These are phyloP conservation scores for Fusarium acutatum DNA, from an alignment of 2,329 filamentous ascomycete species.

Conservation along the genomic window DNA sequence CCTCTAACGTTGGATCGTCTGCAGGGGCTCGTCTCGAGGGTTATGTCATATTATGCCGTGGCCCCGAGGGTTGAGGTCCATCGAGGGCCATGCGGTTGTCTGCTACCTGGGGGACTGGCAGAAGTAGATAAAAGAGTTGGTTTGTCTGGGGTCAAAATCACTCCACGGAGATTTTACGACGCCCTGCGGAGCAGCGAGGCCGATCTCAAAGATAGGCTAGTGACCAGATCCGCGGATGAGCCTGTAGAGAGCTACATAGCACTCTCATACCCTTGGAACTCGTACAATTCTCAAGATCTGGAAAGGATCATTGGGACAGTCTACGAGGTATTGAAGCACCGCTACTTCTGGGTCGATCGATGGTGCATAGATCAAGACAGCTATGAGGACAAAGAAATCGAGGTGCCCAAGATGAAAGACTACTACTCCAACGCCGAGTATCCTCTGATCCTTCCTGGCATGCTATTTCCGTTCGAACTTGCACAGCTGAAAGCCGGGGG, in stretches of 20 bases:
- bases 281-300: not conserved
- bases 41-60: not conserved
- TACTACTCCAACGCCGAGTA: not conserved
- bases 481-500: not conserved
- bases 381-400: not conserved
- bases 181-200: not conserved
- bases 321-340: accelerated
- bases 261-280: not conserved
- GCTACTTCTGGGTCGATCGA: not conserved
- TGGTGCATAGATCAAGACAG: not conserved
- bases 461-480: not conserved
- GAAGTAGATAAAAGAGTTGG: not conserved
- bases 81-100: not conserved
- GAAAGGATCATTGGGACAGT: not conserved
- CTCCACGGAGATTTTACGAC: not conserved
- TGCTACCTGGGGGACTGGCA: not conserved
- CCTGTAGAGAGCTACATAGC: not conserved
- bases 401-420: not conserved
- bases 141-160: no score
- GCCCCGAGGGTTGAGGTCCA: not conserved
- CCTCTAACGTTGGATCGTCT: not conserved
- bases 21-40: not conserved
- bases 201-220: not conserved
- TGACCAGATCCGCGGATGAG: not conserved
- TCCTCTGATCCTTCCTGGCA: not conserved